phyloP scores from a whole-genome alignment of 176 grass and related monocot genomes.

The Eragrostis nindensis region DNA sequence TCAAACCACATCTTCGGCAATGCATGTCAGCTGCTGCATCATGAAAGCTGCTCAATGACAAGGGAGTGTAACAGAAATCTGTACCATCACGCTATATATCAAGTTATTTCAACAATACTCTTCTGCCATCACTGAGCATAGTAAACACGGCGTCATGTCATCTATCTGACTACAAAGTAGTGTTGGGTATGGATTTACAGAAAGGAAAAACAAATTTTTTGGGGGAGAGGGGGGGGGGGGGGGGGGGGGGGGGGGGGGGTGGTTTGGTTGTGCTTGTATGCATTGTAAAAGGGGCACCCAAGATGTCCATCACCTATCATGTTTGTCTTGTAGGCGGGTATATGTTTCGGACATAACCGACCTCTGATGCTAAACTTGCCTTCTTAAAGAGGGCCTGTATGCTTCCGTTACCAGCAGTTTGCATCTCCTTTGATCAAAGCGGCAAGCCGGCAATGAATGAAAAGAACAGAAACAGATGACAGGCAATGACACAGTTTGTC shows the following conservation, averaged over 20 bases:
- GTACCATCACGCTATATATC: not conserved
- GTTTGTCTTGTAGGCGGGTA: constrained; percentile 23
- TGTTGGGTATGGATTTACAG: not conserved
- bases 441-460: constrained; percentile 45
- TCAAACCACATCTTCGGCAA: not conserved
- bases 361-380: constrained; percentile 30
- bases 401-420: constrained; percentile 24
- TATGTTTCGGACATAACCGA: not conserved
- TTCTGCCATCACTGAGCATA: not conserved
- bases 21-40: not conserved
- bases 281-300: constrained; percentile 26
- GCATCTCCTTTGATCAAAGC: constrained; percentile 48
- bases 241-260: too few species aligned
- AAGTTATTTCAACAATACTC: not conserved
- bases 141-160: not conserved
- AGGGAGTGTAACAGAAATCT: too few species aligned
- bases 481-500: constrained; percentile 6
- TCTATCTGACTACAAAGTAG: not conserved
- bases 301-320: constrained; percentile 10
- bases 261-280: too few species aligned
- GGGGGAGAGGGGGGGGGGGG: too few species aligned
- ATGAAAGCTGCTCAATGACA: not conserved
- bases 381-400: constrained; percentile 14
- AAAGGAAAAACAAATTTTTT: too few species aligned
- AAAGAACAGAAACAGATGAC: constrained; percentile 1